Evolutionary conservation across 257 asterid species (phyloP), one percentile per base, ranked within the genome.

Genomic region (Asclepias syriaca): DNA sequence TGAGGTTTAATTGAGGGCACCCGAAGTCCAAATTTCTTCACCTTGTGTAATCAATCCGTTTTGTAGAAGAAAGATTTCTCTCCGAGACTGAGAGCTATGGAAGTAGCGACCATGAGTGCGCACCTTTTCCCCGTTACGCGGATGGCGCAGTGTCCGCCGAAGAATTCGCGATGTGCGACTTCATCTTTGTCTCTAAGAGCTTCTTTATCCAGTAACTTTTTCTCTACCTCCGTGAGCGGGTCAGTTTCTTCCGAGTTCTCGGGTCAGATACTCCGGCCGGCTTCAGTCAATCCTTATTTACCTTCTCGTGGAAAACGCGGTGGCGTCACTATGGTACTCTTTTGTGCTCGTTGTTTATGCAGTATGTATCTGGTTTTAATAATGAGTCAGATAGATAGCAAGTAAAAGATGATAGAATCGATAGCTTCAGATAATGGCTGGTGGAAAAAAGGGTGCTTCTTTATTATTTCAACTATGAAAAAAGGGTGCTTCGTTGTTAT

Each of bases 311-410:
- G 82, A 66, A 88, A 85, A 78, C 95, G 98, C 11, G 87, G 95
- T 45, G 96, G 88, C 37, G 92, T 93, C 11, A 85, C 96, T n/a
- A 93, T 88, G 98, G 97, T 93, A 82, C 29, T 15, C 48, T 46
- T 13, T 45, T 14, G 8, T 64, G 21, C 68, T 64, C 22, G 18
- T 3, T 63, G 57, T 51, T 15, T 54, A n/a, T 54, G 24, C 59
- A 18, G 24, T 54, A 54, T 54, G 59, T 54, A 54, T 54, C 1
- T 53, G 57, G 27, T 54, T 34, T 34, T 21, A 24, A 6, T 19
- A 54, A 54, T 8, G 24, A 54, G 27, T 54, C 8, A 24, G 59
- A 19, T 34, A 19, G 2, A 54, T 54, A 6, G 24, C 21, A 54
- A 18, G 8, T 19, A 54, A 19, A 8, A 54, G 59, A 54, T 54